These are phyloP conservation scores for Lindgomyces ingoldianus DNA, from an alignment of 495 filamentous ascomycete genomes.

Conservation along the genomic window DNA sequence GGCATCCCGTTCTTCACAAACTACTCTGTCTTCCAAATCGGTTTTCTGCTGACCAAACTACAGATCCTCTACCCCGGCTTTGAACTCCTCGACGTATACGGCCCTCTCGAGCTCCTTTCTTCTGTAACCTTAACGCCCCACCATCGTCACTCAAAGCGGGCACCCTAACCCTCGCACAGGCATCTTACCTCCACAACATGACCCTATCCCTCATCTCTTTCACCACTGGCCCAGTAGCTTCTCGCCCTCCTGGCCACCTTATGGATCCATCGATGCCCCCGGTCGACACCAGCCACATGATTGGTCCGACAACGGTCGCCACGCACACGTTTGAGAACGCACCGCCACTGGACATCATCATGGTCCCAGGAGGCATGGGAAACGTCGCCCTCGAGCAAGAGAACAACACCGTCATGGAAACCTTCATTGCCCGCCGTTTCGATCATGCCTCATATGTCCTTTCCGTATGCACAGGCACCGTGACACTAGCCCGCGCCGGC, in stretches of 20 bases:
- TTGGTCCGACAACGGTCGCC: constrained; percentile 6
- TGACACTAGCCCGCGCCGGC: neutral
- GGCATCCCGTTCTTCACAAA: too few species aligned
- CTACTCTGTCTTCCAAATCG: too few species aligned
- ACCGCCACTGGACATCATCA: constrained; percentile 11
- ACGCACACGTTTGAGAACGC: constrained; percentile 20
- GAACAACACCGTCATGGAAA: constrained; percentile 4
- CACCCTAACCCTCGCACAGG: too few species aligned
- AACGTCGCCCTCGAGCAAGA: neutral
- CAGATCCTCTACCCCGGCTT: too few species aligned
- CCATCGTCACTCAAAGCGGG: too few species aligned
- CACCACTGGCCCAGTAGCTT: neutral
- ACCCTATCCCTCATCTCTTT: constrained; percentile 7
- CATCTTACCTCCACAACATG: too few species aligned
- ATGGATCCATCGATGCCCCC: neutral
- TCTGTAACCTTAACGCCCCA: too few species aligned
- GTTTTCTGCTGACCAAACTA: too few species aligned
- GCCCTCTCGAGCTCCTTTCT: too few species aligned
- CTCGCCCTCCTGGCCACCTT: neutral
- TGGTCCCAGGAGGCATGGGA: constrained; percentile 21
- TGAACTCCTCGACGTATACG: too few species aligned
- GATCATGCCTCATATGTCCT: constrained; percentile 2
- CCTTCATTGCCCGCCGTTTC: constrained; percentile 9
- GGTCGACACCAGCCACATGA: neutral
- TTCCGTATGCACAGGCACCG: constrained; percentile 1